Conservation (phyloP, 768 basidiomycete genomes). For the Pulveroboletus sp. region DNA sequence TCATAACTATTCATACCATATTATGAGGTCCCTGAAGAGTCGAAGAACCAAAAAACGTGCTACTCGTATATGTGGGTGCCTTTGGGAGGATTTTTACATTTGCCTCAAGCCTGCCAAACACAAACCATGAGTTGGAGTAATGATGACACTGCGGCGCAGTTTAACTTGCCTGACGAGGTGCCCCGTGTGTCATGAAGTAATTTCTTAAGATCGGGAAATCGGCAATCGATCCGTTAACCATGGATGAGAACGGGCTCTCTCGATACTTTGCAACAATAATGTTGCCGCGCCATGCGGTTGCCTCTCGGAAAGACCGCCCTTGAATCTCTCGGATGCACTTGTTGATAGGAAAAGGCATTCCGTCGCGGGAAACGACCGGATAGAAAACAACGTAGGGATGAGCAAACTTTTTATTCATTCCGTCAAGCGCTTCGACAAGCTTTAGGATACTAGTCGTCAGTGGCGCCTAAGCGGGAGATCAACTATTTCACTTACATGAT, state of each 20-base stretch:
- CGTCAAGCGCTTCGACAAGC: slow-evolving; percentile 74
- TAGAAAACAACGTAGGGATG: slow-evolving; percentile 83
- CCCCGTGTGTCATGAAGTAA: slow-evolving; percentile 66
- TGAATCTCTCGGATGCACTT: slow-evolving; percentile 75
- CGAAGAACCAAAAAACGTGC: background rate
- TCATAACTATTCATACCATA: slow-evolving; percentile 30
- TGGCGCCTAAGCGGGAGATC: slow-evolving; percentile 16
- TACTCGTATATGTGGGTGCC: background rate
- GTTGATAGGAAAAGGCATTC: slow-evolving; percentile 81
- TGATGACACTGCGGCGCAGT: slow-evolving; percentile 17
- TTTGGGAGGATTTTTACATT: slow-evolving; percentile 11
- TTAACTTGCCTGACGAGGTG: slow-evolving; percentile 41
- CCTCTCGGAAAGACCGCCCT: slow-evolving; percentile 56
- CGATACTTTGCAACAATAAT: slow-evolving; percentile 72
- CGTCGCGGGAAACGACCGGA: slow-evolving; percentile 71
- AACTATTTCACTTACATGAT: slow-evolving; percentile 49
- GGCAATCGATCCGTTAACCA: slow-evolving; percentile 78
- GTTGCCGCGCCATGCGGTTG: slow-evolving; percentile 76
- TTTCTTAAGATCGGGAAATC: slow-evolving; percentile 83
- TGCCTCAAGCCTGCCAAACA: slow-evolving; percentile 27
- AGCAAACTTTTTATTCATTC: slow-evolving; percentile 76
- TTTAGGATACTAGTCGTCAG: slow-evolving; percentile 31
- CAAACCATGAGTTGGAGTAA: slow-evolving; percentile 19
- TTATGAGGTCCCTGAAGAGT: slow-evolving; percentile 16
- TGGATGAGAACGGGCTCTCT: slow-evolving; percentile 42